Conservation (phyloP, 257 asterid genomes). For the Phtheirospermum japonicum region DNA sequence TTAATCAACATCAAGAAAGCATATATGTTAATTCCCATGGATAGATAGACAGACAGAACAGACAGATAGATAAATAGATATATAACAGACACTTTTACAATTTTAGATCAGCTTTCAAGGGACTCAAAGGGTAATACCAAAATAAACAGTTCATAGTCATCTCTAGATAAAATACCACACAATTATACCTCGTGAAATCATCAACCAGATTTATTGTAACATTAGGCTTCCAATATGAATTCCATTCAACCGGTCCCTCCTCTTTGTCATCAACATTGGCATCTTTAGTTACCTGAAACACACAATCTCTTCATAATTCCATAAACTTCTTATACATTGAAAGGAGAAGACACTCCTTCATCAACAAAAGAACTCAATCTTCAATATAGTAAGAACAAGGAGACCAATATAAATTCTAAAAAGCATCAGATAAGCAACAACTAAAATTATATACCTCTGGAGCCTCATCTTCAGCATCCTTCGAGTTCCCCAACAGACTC, state of each 20-base stretch:
- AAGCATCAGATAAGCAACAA: conserved; percentile 19
- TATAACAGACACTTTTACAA: background rate
- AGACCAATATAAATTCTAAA: conserved; percentile 7
- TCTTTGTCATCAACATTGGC: conserved; percentile 54
- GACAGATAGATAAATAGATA: conserved; percentile 1
- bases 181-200: conserved; percentile 81
- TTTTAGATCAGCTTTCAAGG: conserved; percentile 1
- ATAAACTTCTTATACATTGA: conserved; percentile 18
- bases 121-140: conserved; percentile 1
- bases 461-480: conserved; percentile 37
- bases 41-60: conserved; percentile 1
- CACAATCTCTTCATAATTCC: conserved; percentile 16
- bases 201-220: conserved; percentile 89
- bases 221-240: conserved; percentile 90
- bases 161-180: conserved; percentile 14
- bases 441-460: conserved; percentile 40
- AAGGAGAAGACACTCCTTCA: too few relatives aligned
- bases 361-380: too few relatives aligned
- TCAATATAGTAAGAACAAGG: background rate
- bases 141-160: conserved; percentile 10
- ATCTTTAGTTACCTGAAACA: conserved; percentile 57
- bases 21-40: background rate
- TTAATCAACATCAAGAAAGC: conserved; percentile 14
- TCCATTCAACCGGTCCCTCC: conserved; percentile 73
- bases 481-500: conserved; percentile 68